Base-by-base conservation (phyloP, 1,139 yeast species). In the Protomyces macrosporus region DNA sequence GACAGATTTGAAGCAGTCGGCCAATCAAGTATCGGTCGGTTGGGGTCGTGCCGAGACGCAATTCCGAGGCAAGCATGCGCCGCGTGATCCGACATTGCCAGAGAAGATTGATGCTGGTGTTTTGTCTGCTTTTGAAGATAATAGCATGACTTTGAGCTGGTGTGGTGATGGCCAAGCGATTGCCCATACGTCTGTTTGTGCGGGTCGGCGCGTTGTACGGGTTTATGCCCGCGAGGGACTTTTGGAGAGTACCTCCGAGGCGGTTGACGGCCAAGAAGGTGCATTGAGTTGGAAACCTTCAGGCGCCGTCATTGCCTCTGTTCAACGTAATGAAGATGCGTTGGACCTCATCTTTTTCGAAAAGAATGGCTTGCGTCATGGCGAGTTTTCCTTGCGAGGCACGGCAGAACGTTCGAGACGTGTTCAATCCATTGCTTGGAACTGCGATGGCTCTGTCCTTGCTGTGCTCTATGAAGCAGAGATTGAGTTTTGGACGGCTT, bases 41-140 rank as follows among this genome's bases (percentile, higher is more conserved):
- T 95, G 99, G 99, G 99, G 99, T 71, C 88, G 88, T 70, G 86
- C 87, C 68, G 98, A 93, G 74, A 95, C 99, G 0, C 99, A 95
- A 75, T 95, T 95, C 74, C 86, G 88, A 74, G 99, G 99, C 59
- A 86, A 83, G 71, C 98, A 98, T 66, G 93, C 90, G 52, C 85
- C 86, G 70, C 83, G 93, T 72, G 98, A 95, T 74, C 98, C 98
- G n/a, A 95, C 98, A 0, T 88, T 93, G 74, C 86, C 86, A 0
- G 82, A 84, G 52, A 82, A 81, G 69, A 82, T 85, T 4, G 95
- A 91, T 72, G 75, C 78, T 39, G 98, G 98, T 55, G 56, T 65
- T 2, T 59, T 63, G 5, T 65, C 68, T 10, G 77, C 78, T 0
- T 70, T 81, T 3, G 85, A 91, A 1, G 72, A 75, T 30, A 73